Percentiles rank a stretch among this genome's conserved stretches.
Evolutionary conservation across 2,329 filamentous ascomycete genomes (phyloP).

Genomic region (Cordyceps pruinosa): DNA sequence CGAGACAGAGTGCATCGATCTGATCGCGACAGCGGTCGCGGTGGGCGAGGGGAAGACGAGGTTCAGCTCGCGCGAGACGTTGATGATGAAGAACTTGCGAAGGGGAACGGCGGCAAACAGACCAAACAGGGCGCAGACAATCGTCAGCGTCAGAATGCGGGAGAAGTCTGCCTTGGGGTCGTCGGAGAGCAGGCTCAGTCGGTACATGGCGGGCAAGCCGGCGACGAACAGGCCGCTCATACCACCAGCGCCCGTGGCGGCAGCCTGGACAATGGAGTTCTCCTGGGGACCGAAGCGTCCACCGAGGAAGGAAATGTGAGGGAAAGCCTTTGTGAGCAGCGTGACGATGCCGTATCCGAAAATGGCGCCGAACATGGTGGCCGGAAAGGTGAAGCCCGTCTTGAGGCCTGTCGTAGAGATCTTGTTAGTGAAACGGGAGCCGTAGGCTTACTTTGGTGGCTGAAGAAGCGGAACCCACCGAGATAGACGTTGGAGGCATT

Average conservation of each 20-base stretch:
- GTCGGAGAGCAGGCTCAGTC: conserved; percentile 41
- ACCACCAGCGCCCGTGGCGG: conserved; percentile 53
- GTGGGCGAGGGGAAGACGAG: conserved; percentile 54
- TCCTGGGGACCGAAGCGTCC: conserved; percentile 52
- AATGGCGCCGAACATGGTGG: conserved; percentile 46
- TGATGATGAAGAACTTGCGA: conserved; percentile 62
- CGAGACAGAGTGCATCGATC: conserved; percentile 53
- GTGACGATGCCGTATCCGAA: conserved; percentile 54
- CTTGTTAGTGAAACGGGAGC: neutral
- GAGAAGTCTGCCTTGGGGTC: conserved; percentile 49
- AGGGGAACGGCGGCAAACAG: conserved; percentile 57
- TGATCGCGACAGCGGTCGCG: conserved; percentile 55
- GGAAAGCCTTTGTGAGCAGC: conserved; percentile 41
- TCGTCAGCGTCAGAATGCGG: conserved; percentile 52
- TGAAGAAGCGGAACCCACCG: conserved; percentile 27
- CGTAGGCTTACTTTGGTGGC: neutral
- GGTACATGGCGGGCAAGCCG: conserved; percentile 54
- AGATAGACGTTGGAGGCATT: conserved; percentile 58
- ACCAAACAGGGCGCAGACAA: conserved; percentile 58
- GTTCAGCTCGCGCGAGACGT: conserved; percentile 52
- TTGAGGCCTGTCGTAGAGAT: conserved; percentile 34
- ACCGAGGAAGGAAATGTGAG: conserved; percentile 45
- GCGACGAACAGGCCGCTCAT: conserved; percentile 52
- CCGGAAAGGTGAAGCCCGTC: conserved; percentile 43
- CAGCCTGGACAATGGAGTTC: conserved; percentile 55